phyloP scores from a whole-genome alignment of 2,329 filamentous ascomycete genomes.

The Colletotrichum limetticola region DNA sequence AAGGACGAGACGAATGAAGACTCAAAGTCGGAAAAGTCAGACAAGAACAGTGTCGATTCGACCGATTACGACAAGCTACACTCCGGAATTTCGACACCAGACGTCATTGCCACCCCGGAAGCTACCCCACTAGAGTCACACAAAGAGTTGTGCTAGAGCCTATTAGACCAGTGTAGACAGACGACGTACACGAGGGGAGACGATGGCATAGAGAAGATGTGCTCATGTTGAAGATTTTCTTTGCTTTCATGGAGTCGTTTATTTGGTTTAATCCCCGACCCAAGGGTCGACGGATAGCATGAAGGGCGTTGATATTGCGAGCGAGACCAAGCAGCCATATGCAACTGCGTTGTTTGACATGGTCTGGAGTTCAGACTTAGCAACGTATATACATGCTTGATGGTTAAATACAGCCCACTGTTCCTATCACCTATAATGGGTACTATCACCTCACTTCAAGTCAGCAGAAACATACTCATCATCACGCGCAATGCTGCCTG shows the following conservation, averaged over 20 bases:
- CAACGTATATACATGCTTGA: not conserved
- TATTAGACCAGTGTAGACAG: not conserved
- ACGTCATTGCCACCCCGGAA: conserved; percentile 41
- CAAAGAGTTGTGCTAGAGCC: conserved; percentile 36
- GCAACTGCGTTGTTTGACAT: not conserved
- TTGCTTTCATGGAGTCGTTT: conserved; percentile 4
- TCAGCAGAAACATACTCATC: too few species aligned
- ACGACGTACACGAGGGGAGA: conserved; percentile 16
- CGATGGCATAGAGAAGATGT: conserved; percentile 4
- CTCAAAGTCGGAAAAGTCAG: conserved; percentile 28
- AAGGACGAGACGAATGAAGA: conserved; percentile 29
- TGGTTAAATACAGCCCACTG: too few species aligned
- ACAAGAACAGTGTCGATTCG: conserved; percentile 21
- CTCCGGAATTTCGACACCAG: conserved; percentile 32
- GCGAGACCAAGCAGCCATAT: not conserved
- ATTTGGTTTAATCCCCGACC: not conserved
- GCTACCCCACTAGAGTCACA: conserved; percentile 44
- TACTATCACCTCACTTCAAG: too few species aligned
- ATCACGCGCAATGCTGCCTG: too few species aligned
- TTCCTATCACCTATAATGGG: too few species aligned
- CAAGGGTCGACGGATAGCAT: not conserved
- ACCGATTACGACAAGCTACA: conserved; percentile 36
- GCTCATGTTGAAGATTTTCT: not conserved
- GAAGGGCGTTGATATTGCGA: not conserved
- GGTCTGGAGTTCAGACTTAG: not conserved